Evolutionary conservation across 805 yeast species (phyloP).

Genomic region (Yarrowia yakushimensis): DNA sequence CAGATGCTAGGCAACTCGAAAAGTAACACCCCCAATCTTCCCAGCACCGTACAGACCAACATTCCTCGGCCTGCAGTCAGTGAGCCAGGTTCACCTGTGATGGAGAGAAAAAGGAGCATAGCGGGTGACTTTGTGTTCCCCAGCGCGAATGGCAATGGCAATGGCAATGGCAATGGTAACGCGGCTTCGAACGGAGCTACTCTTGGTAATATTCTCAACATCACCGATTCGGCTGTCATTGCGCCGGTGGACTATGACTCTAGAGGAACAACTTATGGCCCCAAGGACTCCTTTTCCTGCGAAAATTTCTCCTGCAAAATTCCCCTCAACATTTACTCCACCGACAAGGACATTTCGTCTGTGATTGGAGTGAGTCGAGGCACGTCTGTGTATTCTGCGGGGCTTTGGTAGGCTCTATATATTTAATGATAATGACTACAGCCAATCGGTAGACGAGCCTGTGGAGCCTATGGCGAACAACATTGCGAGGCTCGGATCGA

Average conservation of each 20-base stretch:
- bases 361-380: constrained; percentile 23
- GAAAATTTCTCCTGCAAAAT: constrained; percentile 41
- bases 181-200: neutral
- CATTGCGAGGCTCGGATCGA: neutral
- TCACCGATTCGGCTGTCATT: constrained; percentile 5
- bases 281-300: constrained; percentile 28
- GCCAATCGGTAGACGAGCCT: no score
- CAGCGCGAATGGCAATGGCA: neutral
- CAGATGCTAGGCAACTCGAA: neutral
- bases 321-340: constrained; percentile 45
- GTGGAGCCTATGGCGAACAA: neutral
- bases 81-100: constrained; percentile 2
- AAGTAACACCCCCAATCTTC: neutral
- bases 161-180: neutral
- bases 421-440: constrained; percentile 1
- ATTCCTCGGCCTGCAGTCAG: neutral
- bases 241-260: constrained; percentile 2
- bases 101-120: neutral
- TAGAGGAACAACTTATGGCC: constrained; percentile 25
- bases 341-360: constrained; percentile 40
- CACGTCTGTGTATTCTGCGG: constrained; percentile 8
- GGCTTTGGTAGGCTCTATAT: constrained; percentile 1
- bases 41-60: neutral
- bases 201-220: neutral
- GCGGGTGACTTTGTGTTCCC: neutral